phyloP scores from a whole-genome alignment of 345 rosid species.

The Bruguiera gymnorhiza region DNA sequence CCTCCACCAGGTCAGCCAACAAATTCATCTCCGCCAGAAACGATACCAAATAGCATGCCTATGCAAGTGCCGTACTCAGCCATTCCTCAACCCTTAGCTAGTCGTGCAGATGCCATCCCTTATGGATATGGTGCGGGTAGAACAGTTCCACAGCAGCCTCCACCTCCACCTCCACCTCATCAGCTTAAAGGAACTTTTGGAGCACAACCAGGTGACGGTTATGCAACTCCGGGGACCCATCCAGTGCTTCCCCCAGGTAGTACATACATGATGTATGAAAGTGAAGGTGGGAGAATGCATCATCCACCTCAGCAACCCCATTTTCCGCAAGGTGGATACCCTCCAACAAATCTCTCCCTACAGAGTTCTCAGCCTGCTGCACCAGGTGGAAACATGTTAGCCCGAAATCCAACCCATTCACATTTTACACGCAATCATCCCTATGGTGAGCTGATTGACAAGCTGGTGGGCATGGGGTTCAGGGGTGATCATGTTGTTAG shows the following conservation, averaged over 20 bases:
- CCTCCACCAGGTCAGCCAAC: constrained; percentile 48
- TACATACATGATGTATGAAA: constrained; percentile 70
- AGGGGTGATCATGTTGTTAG: constrained; percentile 67
- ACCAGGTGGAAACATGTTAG: constrained; percentile 36
- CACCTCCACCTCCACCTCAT: constrained; percentile 62
- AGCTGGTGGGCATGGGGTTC: constrained; percentile 86
- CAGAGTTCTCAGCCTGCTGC: constrained; percentile 50
- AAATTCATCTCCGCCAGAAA: constrained; percentile 57
- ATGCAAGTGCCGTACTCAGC: constrained; percentile 73
- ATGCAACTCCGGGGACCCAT: constrained; percentile 50
- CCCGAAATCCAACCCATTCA: constrained; percentile 41
- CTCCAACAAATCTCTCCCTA: constrained; percentile 37
- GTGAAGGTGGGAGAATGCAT: constrained; percentile 57
- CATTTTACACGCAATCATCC: constrained; percentile 62
- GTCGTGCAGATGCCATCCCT: constrained; percentile 49
- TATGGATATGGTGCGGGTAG: constrained; percentile 73
- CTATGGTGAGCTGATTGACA: constrained; percentile 74
- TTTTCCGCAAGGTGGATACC: constrained; percentile 69
- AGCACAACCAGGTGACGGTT: constrained; percentile 59
- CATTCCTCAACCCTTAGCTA: constrained; percentile 61
- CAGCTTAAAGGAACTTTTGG: constrained; percentile 62
- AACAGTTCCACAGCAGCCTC: constrained; percentile 57
- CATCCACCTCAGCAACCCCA: constrained; percentile 57
- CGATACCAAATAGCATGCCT: constrained; percentile 58
- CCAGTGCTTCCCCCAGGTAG: constrained; percentile 55